Evolutionary conservation across 257 asterid species (phyloP), one percentile per base, ranked within the genome.

Genomic region (Scutellaria minor): DNA sequence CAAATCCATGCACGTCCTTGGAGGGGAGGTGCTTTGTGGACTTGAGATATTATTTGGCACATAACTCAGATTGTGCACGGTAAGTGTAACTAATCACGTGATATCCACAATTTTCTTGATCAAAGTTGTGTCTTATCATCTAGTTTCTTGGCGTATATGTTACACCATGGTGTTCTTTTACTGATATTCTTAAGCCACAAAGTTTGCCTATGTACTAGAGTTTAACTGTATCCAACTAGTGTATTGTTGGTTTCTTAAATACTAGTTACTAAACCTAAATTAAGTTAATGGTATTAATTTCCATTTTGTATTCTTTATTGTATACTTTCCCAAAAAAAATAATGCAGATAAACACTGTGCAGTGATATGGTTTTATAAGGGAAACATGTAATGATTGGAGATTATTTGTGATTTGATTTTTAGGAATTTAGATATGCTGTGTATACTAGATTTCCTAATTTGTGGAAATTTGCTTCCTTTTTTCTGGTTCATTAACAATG

Each of bases 41-140:
- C 70, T 82, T 93, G 87, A 83, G 81, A 76, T 66, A 76, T 73
- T 91, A 93, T 84, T 82, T 93, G 86, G 81, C 76, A 39, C 81
- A 82, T 64, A 93, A 91, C 79, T 78, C 96, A 9, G 98, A 93
- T 64, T 93, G 98, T 82, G 89, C 83, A 61, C 86, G 91, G 96
- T 90, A 78, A 67, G 74, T 18, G 48, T 41, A 15, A 54, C 52
- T 10, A 37, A 13, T 6, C 56, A 20, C 52, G 60, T 37, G 2
- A 48, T 61, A 6, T 56, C 50, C 45, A 13, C 37, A 31, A 31
- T 31, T 31, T 31, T 31, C 37, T 31, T 31, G 37, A 31, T 31
- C 37, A 31, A 2, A 31, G 37, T 31, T 31, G 5, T 31, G 37
- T 31, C 37, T 31, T 31, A 31, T 31, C 37, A 31, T 31, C 51